Evolutionary conservation across 2,329 filamentous ascomycete species (phyloP).

Genomic region (Beauveria scarabaeidicola): DNA sequence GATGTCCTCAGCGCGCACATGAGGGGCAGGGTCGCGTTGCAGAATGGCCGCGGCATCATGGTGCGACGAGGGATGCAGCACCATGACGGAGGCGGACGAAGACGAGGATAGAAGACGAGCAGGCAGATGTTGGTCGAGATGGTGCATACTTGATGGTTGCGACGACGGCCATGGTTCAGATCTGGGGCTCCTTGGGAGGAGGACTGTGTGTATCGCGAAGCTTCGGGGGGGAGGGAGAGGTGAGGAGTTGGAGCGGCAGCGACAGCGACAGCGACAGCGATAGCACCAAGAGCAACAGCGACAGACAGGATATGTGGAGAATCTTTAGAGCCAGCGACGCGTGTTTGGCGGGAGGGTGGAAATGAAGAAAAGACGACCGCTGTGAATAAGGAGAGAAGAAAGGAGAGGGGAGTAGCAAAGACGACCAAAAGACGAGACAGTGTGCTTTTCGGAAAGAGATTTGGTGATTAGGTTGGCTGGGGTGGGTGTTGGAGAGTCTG

Average conservation of each 20-base stretch:
- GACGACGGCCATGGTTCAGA: constrained; percentile 47
- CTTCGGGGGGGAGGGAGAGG: constrained; percentile 6
- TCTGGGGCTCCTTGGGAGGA: constrained; percentile 30
- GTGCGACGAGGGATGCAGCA: constrained; percentile 13
- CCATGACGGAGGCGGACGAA: not conserved
- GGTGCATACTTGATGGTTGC: constrained; percentile 54
- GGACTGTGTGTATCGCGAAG: constrained; percentile 12
- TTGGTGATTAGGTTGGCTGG: constrained; percentile 4
- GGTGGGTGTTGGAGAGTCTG: not conserved
- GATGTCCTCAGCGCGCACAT: not conserved
- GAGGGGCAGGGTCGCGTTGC: constrained; percentile 9
- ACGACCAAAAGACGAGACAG: not conserved
- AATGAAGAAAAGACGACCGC: not conserved
- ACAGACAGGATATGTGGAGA: not conserved
- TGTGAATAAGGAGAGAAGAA: not conserved
- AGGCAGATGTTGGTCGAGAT: constrained; percentile 12
- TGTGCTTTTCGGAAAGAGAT: constrained; percentile 4
- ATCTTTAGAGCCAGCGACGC: not conserved
- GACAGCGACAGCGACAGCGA: not conserved
- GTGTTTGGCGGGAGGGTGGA: not conserved
- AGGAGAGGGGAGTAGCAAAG: not conserved
- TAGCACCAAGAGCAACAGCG: not conserved
- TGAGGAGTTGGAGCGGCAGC: constrained; percentile 12
- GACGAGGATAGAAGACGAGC: constrained; percentile 7
- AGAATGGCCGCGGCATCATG: constrained; percentile 4